Evolutionary conservation across 176 grass and related monocot genomes (phyloP).

Genomic region (Otatea glauca): DNA sequence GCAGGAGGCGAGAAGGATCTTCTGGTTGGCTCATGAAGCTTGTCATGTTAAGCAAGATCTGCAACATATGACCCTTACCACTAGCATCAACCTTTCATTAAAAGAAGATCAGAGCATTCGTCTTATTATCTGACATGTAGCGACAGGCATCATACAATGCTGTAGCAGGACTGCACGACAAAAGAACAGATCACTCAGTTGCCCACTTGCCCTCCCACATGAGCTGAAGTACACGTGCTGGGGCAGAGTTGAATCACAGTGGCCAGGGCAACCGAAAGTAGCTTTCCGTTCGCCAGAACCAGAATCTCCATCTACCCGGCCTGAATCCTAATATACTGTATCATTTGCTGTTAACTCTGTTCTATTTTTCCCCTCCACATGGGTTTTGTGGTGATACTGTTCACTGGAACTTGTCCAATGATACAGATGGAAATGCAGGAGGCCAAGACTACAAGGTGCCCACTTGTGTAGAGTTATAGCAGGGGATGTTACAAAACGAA

Average conservation of each 20-base stretch:
- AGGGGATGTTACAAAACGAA: not conserved
- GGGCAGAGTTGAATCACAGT: not conserved
- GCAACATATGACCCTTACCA: not conserved
- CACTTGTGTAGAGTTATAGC: not conserved
- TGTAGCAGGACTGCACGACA: not conserved
- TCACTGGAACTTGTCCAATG: not conserved
- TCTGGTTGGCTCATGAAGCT: not conserved
- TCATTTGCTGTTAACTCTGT: not conserved
- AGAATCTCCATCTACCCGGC: not conserved
- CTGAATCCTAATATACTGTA: not conserved
- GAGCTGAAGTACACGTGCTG: not conserved
- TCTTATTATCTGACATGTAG: not conserved
- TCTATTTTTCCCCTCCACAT: not conserved
- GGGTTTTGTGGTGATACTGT: not conserved
- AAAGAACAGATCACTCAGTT: not conserved
- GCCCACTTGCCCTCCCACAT: not conserved
- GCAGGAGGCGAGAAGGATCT: not conserved
- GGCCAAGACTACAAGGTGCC: not conserved
- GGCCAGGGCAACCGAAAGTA: not conserved
- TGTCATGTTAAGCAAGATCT: not conserved
- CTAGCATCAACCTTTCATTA: not conserved
- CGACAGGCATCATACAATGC: not conserved
- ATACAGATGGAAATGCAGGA: not conserved
- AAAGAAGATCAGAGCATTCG: not conserved
- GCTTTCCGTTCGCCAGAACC: not conserved